These are phyloP conservation scores for Myxozyma udenii DNA, from an alignment of 805 yeast genomes.

Conservation along the genomic window DNA sequence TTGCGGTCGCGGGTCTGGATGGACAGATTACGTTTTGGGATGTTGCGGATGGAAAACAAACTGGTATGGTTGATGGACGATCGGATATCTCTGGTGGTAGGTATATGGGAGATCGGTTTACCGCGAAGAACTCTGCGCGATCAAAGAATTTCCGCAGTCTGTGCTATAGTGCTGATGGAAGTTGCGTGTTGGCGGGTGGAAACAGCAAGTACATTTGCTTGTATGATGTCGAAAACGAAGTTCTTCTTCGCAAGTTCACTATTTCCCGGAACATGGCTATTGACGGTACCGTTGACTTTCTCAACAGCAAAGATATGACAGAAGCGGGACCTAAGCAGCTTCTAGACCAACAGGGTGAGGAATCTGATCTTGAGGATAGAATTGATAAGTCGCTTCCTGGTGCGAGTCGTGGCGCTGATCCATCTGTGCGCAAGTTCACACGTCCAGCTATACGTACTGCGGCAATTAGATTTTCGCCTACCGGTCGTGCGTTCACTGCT, in stretches of 20 bases:
- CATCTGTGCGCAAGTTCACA: conserved; percentile 60
- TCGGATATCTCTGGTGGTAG: conserved; percentile 87
- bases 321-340: conserved; percentile 83
- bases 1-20: conserved; percentile 83
- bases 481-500: conserved; percentile 86
- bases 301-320: conserved; percentile 79
- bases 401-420: conserved; percentile 68
- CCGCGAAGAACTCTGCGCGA: conserved; percentile 74
- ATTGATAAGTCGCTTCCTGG: conserved; percentile 80
- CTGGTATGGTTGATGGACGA: conserved; percentile 78
- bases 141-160: conserved; percentile 80
- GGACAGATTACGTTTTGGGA: conserved; percentile 86
- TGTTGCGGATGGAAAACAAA: conserved; percentile 73
- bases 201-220: conserved; percentile 86
- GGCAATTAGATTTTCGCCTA: conserved; percentile 78
- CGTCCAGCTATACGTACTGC: conserved; percentile 84
- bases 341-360: conserved; percentile 81
- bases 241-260: conserved; percentile 72
- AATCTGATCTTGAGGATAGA: conserved; percentile 80
- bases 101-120: conserved; percentile 74
- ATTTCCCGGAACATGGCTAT: conserved; percentile 87
- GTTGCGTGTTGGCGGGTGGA: conserved; percentile 86
- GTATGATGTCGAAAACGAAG: conserved; percentile 86
- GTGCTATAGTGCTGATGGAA: conserved; percentile 85
- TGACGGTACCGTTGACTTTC: conserved; percentile 76